phyloP scores from a whole-genome alignment of 345 rosid species.

The Melaleuca quinquenervia region DNA sequence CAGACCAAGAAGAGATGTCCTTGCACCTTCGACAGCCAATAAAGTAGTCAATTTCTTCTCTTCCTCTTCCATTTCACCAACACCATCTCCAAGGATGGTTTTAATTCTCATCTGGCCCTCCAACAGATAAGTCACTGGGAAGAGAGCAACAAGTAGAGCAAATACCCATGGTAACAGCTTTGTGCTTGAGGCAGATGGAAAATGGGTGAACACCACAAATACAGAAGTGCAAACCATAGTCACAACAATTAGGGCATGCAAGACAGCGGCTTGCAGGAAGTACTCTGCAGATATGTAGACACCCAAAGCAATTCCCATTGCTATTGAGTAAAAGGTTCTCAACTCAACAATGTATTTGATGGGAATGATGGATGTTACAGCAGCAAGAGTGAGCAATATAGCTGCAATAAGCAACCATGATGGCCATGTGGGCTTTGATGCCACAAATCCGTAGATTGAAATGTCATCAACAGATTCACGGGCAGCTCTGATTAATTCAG shows the following conservation, averaged over 20 bases:
- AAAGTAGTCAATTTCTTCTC: conserved; percentile 69
- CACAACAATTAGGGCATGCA: conserved; percentile 68
- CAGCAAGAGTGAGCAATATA: conserved; percentile 78
- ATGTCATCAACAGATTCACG: conserved; percentile 93
- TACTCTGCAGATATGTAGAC: conserved; percentile 91
- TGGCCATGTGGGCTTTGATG: conserved; percentile 98
- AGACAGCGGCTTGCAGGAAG: conserved; percentile 89
- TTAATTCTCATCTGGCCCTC: conserved; percentile 94
- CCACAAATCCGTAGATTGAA: conserved; percentile 85
- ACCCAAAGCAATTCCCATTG: conserved; percentile 89
- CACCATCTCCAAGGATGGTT: conserved; percentile 42
- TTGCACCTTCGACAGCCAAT: conserved; percentile 96
- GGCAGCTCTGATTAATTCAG: conserved; percentile 77
- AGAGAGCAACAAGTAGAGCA: conserved; percentile 92
- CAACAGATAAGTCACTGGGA: conserved; percentile 86
- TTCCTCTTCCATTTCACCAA: conserved; percentile 58
- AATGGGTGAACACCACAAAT: conserved; percentile 94
- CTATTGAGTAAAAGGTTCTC: conserved; percentile 71
- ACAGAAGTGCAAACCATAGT: conserved; percentile 85
- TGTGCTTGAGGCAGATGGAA: conserved; percentile 97
- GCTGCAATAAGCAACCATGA: conserved; percentile 89
- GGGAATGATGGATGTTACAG: conserved; percentile 80
- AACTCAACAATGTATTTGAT: conserved; percentile 80
- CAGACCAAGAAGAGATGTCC: conserved; percentile 95
- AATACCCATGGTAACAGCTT: conserved; percentile 93